These are phyloP conservation scores for Epichloe glyceriae DNA, from an alignment of 2,329 filamentous ascomycete species.

Conservation along the genomic window DNA sequence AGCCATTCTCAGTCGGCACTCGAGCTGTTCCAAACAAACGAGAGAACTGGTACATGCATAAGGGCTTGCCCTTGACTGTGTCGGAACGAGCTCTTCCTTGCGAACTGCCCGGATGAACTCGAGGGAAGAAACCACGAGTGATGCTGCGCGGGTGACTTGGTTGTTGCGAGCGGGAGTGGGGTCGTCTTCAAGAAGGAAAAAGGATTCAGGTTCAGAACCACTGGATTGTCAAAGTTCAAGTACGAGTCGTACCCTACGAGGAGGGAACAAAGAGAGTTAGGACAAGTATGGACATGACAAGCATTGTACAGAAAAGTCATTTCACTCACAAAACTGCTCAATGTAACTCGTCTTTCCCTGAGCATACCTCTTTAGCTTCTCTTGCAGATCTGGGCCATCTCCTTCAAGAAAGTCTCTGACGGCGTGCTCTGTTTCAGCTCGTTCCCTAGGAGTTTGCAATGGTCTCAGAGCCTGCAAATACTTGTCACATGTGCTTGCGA, in stretches of 20 bases:
- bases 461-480: conserved; percentile 72
- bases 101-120: conserved; percentile 88
- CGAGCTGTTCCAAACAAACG: conserved; percentile 88
- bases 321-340: conserved; percentile 83
- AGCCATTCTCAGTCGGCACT: conserved; percentile 87
- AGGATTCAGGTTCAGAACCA: conserved; percentile 92
- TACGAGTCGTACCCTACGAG: conserved; percentile 90
- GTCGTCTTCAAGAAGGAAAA: conserved; percentile 94
- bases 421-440: conserved; percentile 67
- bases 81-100: conserved; percentile 90
- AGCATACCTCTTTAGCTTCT: conserved; percentile 82
- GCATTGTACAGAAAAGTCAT: neutral
- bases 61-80: conserved; percentile 64
- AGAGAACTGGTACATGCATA: conserved; percentile 98
- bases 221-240: conserved; percentile 92
- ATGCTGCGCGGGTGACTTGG: conserved; percentile 88
- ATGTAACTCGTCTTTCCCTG: conserved; percentile 90
- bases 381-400: conserved; percentile 76
- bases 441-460: conserved; percentile 68
- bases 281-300: neutral
- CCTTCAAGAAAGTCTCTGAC: conserved; percentile 69
- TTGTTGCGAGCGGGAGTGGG: conserved; percentile 93
- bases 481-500: conserved; percentile 63
- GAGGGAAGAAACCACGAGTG: conserved; percentile 76
- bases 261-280: conserved; percentile 5